Evolutionary conservation across 2,329 filamentous ascomycete species (phyloP), one percentile per base, ranked within the genome.

Genomic region (Aspergillus tanneri): DNA sequence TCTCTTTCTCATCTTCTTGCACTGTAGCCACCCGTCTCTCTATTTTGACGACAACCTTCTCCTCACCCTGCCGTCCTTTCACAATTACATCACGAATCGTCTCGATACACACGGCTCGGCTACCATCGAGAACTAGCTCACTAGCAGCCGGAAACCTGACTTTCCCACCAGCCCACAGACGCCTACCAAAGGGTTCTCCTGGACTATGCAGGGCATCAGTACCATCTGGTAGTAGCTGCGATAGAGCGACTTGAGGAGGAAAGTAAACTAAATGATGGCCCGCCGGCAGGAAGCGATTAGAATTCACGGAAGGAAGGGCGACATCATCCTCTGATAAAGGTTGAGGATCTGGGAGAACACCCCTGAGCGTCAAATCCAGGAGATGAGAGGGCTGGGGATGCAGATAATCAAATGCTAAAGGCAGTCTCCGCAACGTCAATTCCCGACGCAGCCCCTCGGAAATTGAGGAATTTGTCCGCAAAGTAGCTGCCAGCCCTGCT

Each of bases 181-280:
- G 84, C 18, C 88, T 81, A 42, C 78, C 78, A 65, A 88, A 96
- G 1, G 84, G 83, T 3, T 66, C 65, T 2, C 86, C 88, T 0
- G 92, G 92, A 19, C 78, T 84, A 64, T 96, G 90, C 44, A 86
- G 76, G 4, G 81, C 75, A 66, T 97, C 92, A 1, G 91, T 95
- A 48, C 93, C 92, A 72, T 99, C 93, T 1, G 83, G 75, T 14
- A 90, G 78, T 35, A 97, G 80, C 25, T 75, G 59, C 6, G 78
- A 80, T 11, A 81, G 73, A 1, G 80, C 75, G 14, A 86, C 74
- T 53, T 83, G 80, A 9, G 87, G 80, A 50, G 90, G 89, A 72
- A 96, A 96, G 74, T 95, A 95, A 55, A 92, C 83, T 27, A 96
- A 77, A 67, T 96, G 90, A 66, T 95, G 85, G 27, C 86, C 87